These are phyloP conservation scores for Croton setiger DNA, from an alignment of 441 rosid genomes.

Conservation along the genomic window DNA sequence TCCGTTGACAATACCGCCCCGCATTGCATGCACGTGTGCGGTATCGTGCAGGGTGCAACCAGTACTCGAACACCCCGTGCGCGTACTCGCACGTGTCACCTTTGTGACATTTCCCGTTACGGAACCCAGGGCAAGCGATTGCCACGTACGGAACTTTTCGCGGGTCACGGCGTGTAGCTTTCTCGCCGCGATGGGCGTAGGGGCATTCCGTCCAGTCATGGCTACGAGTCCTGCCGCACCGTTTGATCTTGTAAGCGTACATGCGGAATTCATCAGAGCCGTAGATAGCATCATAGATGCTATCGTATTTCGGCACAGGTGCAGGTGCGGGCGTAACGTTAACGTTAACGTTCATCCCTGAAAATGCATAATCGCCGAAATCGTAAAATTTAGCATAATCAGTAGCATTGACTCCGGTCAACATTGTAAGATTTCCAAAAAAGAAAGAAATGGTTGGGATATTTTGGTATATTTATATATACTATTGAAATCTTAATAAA, in stretches of 20 bases:
- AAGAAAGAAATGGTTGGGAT: too few relatives aligned
- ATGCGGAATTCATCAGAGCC: conserved; percentile 79
- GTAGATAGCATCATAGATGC: conserved; percentile 40
- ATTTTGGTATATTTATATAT: too few relatives aligned
- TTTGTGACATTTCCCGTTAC: conserved; percentile 51
- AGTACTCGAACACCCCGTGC: conserved; percentile 86
- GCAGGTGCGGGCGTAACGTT: background rate
- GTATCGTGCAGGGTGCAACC: conserved; percentile 82
- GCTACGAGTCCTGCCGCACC: conserved; percentile 59
- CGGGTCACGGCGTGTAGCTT: conserved; percentile 90
- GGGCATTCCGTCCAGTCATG: conserved; percentile 96
- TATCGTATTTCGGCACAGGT: conserved; percentile 22
- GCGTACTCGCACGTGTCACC: conserved; percentile 72
- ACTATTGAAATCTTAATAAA: conserved; percentile 7
- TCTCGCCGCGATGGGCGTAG: conserved; percentile 80
- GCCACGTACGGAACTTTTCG: conserved; percentile 53
- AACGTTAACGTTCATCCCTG: conserved; percentile 14
- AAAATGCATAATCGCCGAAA: conserved; percentile 32
- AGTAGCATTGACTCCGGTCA: conserved; percentile 18
- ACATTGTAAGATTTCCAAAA: conserved; percentile 18
- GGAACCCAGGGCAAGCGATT: conserved; percentile 63
- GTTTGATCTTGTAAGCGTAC: conserved; percentile 79
- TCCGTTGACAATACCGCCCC: conserved; percentile 63
- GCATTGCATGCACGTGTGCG: conserved; percentile 79
- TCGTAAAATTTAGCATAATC: conserved; percentile 20